Conservation (phyloP, 2,329 filamentous ascomycete species). For the Neopestalotiopsis sp. region DNA sequence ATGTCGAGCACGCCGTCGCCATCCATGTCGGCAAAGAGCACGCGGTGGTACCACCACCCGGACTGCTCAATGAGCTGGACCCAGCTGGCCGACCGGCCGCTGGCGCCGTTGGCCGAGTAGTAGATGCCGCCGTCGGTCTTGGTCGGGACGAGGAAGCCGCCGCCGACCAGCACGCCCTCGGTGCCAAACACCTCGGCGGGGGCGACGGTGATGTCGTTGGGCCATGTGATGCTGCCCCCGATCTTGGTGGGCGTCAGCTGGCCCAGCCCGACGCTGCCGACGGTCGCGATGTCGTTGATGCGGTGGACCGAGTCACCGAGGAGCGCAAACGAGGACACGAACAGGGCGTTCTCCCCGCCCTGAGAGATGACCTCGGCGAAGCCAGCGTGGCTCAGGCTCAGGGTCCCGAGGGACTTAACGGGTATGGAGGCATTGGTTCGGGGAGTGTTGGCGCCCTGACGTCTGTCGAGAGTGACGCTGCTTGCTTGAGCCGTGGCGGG, state of each 20-base stretch:
- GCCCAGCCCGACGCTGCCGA: neutral
- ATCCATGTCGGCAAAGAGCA: conserved; percentile 11
- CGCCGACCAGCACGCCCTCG: conserved; percentile 4
- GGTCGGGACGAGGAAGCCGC: conserved; percentile 12
- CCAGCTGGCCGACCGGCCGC: neutral
- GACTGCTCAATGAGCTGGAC: neutral
- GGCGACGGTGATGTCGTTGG: conserved; percentile 6
- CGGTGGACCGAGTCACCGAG: conserved; percentile 10
- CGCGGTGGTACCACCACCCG: conserved; percentile 13
- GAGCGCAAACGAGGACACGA: conserved; percentile 6
- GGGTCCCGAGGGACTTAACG: neutral
- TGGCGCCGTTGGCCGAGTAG: conserved; percentile 1
- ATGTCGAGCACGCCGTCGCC: conserved; percentile 5
- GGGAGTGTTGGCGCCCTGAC: conserved; percentile 3
- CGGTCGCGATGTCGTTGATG: conserved; percentile 10
- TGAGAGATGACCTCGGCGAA: conserved; percentile 14
- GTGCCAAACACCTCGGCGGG: neutral
- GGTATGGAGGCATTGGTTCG: conserved; percentile 1
- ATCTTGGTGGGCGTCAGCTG: conserved; percentile 2
- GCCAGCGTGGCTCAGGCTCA: conserved; percentile 4
- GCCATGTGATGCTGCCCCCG: conserved; percentile 2
- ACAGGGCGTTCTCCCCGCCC: neutral
- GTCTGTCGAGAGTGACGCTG: neutral
- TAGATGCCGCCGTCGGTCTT: conserved; percentile 11
- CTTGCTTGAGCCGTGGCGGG: neutral